These are phyloP conservation scores for Phaseolus lunatus DNA, from an alignment of 306 rosid species.

Conservation along the genomic window DNA sequence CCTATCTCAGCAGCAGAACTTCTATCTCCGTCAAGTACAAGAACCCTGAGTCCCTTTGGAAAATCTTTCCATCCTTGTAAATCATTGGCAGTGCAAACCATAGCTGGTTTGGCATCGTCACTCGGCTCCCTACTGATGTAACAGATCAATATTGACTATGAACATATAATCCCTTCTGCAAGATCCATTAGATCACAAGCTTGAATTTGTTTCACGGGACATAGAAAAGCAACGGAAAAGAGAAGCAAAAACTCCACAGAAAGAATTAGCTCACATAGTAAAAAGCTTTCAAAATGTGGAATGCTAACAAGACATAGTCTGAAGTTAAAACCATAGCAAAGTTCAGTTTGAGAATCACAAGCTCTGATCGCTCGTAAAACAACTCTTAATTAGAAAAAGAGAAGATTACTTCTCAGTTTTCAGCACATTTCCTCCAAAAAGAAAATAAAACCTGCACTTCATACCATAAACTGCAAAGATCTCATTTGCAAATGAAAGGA, in stretches of 20 bases:
- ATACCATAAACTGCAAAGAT: constrained; percentile 29
- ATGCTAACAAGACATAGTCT: constrained; percentile 38
- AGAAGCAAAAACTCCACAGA: neutral
- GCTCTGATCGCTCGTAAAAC: constrained; percentile 44
- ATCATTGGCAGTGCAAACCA: constrained; percentile 97
- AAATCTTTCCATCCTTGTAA: constrained; percentile 94
- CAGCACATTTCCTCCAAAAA: constrained; percentile 33
- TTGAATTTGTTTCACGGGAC: constrained; percentile 33
- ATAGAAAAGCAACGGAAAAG: neutral
- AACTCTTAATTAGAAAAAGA: constrained; percentile 15
- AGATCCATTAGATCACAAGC: constrained; percentile 55
- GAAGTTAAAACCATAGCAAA: constrained; percentile 38
- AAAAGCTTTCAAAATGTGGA: constrained; percentile 37
- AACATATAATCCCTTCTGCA: constrained; percentile 57
- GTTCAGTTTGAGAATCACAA: constrained; percentile 29
- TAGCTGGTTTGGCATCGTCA: constrained; percentile 98
- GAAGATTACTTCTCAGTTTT: constrained; percentile 12
- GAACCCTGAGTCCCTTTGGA: constrained; percentile 94
- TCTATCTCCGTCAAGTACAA: constrained; percentile 81
- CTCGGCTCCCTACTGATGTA: constrained; percentile 53
- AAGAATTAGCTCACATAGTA: constrained; percentile 28
- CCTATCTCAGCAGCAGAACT: constrained; percentile 77
- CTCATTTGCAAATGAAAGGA: constrained; percentile 34
- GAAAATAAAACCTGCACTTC: constrained; percentile 3
- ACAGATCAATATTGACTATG: constrained; percentile 47